Conservation (phyloP, 108 stramenopile species). For the Fragilariopsis cylindrus region DNA sequence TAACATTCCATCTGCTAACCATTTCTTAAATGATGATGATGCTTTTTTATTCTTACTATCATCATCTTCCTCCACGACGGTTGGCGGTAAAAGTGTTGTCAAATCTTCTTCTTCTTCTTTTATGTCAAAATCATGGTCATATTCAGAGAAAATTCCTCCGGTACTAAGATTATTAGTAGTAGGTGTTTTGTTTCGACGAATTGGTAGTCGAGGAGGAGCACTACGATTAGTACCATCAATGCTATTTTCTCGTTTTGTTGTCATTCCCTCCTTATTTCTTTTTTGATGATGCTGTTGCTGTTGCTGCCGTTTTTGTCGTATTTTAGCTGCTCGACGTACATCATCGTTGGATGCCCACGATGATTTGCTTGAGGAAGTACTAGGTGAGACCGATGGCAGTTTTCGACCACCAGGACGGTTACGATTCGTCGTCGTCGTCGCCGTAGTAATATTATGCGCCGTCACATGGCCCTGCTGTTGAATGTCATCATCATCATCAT, state of each 20-base stretch:
- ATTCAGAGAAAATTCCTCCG: slow-evolving; percentile 1
- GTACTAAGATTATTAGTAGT: slow-evolving; percentile 3
- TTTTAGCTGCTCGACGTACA: background rate
- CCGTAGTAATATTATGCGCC: background rate
- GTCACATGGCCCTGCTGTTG: slow-evolving; percentile 2
- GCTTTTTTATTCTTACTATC: background rate
- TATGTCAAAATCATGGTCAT: background rate
- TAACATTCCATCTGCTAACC: slow-evolving; percentile 37
- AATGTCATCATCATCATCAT: background rate
- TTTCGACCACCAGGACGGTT: no score
- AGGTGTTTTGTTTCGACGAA: background rate
- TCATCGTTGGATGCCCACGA: slow-evolving; percentile 6
- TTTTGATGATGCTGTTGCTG: background rate
- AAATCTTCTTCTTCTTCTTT: background rate
- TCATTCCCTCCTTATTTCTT: background rate
- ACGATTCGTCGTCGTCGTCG: background rate
- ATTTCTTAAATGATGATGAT: slow-evolving; percentile 14
- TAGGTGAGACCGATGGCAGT: background rate
- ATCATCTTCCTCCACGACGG: background rate
- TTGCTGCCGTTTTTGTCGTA: background rate
- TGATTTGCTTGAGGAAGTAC: background rate
- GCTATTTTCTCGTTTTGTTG: background rate
- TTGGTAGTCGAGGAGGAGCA: background rate
- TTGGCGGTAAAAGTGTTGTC: background rate
- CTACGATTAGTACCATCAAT: background rate